Evolutionary conservation across 1,284 basidiomycete genomes (phyloP), one percentile per base, ranked within the genome.

Genomic region (Irpex rosettiformis): DNA sequence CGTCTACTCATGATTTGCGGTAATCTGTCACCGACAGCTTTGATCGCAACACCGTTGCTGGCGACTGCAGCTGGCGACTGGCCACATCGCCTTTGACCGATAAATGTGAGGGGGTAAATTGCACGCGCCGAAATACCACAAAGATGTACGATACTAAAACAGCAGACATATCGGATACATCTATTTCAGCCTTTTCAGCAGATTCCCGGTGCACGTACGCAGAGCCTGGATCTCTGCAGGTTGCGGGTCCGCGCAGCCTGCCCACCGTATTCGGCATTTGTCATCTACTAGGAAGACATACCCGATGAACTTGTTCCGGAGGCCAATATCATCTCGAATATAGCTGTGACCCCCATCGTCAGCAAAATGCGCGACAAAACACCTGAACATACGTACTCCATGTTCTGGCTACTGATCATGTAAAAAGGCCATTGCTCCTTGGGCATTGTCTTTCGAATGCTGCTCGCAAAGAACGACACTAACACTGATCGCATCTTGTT

Each of bases 201-300:
- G 77, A 1, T 94, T 88, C 2, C 85, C 83, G 0, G 87, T 83
- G 66, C 94, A 96, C 47, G 79, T 84, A 66, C 86, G 77, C 55
- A 98, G 74, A 10, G 88, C 83, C 57, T 83, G 76, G 0, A 80
- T 77, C 74, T 98, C 96, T 59, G 90, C 85, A 4, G 75, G 69
- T 61, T 84, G 89, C 0, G 95, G 91, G 67, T 93, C 89, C 1
- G 88, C 94, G 63, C 93, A 91, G 2, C 87, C 96, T 1, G 92
- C 96, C 97, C 96, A 99, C 18, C 97, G 84, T 54, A 99, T 84
- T 70, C 87, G 92, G 60, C 87, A 74, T 60, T 91, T 84, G 67
- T 88, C 83, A 68, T 98, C 96, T 21, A 98, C 84, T 6, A 99
- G 80, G 70, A 91, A 99, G 8, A 96, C 89, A 69, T 98, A 98